phyloP scores from a whole-genome alignment of 2,329 filamentous ascomycete species.

The Aphanoascus verrucosus region DNA sequence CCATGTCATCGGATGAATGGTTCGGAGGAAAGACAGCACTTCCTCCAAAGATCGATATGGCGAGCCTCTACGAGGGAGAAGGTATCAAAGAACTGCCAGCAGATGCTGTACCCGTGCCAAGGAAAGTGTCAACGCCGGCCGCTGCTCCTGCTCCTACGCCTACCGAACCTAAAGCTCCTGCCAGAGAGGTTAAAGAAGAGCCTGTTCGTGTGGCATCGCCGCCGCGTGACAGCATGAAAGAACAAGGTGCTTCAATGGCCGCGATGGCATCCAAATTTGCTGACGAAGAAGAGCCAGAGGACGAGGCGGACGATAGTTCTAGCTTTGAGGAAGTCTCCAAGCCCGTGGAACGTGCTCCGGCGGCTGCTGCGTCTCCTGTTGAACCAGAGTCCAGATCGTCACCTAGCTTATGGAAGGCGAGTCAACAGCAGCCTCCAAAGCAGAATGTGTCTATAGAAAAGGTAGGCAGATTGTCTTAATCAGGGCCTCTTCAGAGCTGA shows the following conservation, averaged over 20 bases:
- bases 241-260: conserved; percentile 79
- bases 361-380: conserved; percentile 22
- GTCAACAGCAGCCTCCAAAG: conserved; percentile 10
- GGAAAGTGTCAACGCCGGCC: conserved; percentile 30
- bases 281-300: conserved; percentile 52
- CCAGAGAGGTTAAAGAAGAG: conserved; percentile 41
- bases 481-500: too few relatives aligned
- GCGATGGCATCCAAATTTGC: conserved; percentile 78
- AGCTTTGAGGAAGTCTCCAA: conserved; percentile 81
- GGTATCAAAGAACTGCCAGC: conserved; percentile 65
- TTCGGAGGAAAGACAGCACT: conserved; percentile 71
- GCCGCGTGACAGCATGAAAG: conserved; percentile 47
- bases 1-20: conserved; percentile 73
- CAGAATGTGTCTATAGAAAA: conserved; percentile 1
- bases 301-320: conserved; percentile 54
- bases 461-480: neutral
- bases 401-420: conserved; percentile 10
- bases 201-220: conserved; percentile 30
- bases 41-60: conserved; percentile 86
- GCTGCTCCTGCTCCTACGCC: conserved; percentile 38
- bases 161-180: conserved; percentile 28
- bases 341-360: conserved; percentile 52
- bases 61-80: conserved; percentile 78
- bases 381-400: conserved; percentile 17
- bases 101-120: conserved; percentile 42